These are phyloP conservation scores for Talaromyces funiculosus DNA, from an alignment of 2,329 filamentous ascomycete species.

Conservation along the genomic window DNA sequence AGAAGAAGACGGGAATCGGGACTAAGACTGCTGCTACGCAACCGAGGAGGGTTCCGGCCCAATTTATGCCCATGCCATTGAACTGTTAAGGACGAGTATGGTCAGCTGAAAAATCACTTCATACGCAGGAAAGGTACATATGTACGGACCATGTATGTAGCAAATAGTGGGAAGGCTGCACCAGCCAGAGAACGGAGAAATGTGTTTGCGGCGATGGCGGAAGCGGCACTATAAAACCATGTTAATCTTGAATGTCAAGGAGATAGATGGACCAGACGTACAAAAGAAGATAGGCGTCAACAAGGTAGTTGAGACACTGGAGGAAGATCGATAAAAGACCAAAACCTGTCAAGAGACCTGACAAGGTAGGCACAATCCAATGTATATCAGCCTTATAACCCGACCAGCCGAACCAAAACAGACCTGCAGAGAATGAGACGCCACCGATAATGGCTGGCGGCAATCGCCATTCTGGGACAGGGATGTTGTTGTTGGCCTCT, in stretches of 20 bases:
- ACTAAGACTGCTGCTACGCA: conserved; percentile 31
- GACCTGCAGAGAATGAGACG: conserved; percentile 38
- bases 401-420: conserved; percentile 43
- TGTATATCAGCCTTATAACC: conserved; percentile 29
- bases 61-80: conserved; percentile 27
- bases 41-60: conserved; percentile 34
- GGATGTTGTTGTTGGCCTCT: conserved; percentile 26
- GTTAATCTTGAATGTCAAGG: neutral
- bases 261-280: conserved; percentile 11
- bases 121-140: neutral
- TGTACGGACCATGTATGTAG: conserved; percentile 25
- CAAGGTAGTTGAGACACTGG: conserved; percentile 43
- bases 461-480: conserved; percentile 40
- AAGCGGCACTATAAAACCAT: conserved; percentile 40
- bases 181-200: conserved; percentile 41
- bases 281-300: conserved; percentile 33
- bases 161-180: conserved; percentile 35
- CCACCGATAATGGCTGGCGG: conserved; percentile 45
- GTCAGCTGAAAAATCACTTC: neutral
- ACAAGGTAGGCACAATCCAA: conserved; percentile 39
- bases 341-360: conserved; percentile 42
- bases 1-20: conserved; percentile 36
- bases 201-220: conserved; percentile 47
- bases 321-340: conserved; percentile 47
- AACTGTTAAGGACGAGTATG: conserved; percentile 9